phyloP scores from a whole-genome alignment of 352 stramenopile genomes.

The Globisporangium nodosum region DNA sequence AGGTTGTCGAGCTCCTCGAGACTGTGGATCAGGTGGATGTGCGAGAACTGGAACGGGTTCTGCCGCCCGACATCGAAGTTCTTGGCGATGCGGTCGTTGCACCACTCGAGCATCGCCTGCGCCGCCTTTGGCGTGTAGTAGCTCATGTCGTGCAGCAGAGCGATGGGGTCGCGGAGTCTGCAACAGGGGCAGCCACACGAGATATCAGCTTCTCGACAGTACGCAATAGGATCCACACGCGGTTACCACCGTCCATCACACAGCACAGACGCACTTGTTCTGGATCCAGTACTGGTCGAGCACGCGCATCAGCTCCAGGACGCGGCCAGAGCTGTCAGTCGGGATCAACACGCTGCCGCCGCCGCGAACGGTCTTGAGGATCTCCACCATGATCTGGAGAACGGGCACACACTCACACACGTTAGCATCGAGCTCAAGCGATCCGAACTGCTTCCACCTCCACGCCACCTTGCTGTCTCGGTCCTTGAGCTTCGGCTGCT shows the following conservation, averaged over 20 bases:
- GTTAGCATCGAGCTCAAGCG: conserved; percentile 4
- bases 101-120: conserved; percentile 89
- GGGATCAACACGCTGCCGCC: conserved; percentile 96
- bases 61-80: conserved; percentile 86
- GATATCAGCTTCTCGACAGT: background rate
- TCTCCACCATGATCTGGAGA: conserved; percentile 86
- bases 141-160: conserved; percentile 84
- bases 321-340: conserved; percentile 89
- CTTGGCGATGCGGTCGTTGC: conserved; percentile 86
- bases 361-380: conserved; percentile 89
- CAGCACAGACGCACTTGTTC: conserved; percentile 72
- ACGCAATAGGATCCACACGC: background rate
- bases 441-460: background rate
- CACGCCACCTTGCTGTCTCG: conserved; percentile 68
- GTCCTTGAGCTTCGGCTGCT: conserved; percentile 86
- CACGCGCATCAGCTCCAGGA: conserved; percentile 95
- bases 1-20: conserved; percentile 85
- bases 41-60: conserved; percentile 88
- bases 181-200: background rate
- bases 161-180: conserved; percentile 82
- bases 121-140: conserved; percentile 87
- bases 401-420: conserved; percentile 14
- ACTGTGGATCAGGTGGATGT: conserved; percentile 84
- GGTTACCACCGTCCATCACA: background rate
- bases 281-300: conserved; percentile 95